These are phyloP conservation scores for Begonia masoniana DNA, from an alignment of 306 rosid genomes.

Conservation along the genomic window DNA sequence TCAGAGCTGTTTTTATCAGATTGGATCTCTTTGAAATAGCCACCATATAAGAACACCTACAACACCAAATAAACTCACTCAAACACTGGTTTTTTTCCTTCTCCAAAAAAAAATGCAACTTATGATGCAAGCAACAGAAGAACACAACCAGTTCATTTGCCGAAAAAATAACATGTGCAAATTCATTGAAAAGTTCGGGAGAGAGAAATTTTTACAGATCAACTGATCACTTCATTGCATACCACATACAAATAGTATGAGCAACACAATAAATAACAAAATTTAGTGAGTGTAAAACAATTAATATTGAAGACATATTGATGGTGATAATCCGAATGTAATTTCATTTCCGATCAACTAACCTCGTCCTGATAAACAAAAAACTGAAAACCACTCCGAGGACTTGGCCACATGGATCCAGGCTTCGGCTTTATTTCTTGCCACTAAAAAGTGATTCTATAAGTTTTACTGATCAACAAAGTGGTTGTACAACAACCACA, in stretches of 20 bases:
- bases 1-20: slow-evolving; percentile 64
- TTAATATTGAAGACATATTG: no score
- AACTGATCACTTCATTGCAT: no score
- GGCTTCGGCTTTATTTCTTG: slow-evolving; percentile 93
- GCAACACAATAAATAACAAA: no score
- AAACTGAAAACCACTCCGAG: slow-evolving; percentile 91
- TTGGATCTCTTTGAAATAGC: slow-evolving; percentile 89
- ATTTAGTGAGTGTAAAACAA: no score
- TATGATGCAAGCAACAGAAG: no score
- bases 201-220: no score
- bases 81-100: neutral
- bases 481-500: slow-evolving; percentile 3
- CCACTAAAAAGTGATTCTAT: slow-evolving; percentile 49
- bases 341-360: slow-evolving; percentile 19
- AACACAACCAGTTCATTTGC: no score
- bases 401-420: slow-evolving; percentile 96
- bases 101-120: no score
- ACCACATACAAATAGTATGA: no score
- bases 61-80: slow-evolving; percentile 13
- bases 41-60: slow-evolving; percentile 91
- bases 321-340: no score
- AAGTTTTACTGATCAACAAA: neutral
- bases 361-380: slow-evolving; percentile 89
- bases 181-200: no score
- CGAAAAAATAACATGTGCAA: no score